phyloP scores from a whole-genome alignment of 2,329 filamentous ascomycete genomes.

The Sporothrix schenckii region DNA sequence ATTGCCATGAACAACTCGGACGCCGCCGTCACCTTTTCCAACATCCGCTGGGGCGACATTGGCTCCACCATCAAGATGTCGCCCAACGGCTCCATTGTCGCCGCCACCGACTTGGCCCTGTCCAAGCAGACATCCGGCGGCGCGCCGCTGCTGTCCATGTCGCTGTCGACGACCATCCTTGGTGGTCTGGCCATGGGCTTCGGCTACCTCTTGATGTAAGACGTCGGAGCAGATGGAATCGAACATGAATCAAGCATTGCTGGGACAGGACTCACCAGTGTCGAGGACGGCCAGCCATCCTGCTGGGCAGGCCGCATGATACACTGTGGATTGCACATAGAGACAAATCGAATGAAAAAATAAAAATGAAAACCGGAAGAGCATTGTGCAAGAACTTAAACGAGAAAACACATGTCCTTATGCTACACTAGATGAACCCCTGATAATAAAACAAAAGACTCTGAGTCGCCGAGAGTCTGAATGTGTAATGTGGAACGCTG shows the following conservation, averaged over 20 bases:
- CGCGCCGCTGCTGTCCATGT: neutral
- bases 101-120: neutral
- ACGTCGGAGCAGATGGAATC: neutral
- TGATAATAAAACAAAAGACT: neutral
- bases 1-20: conserved; percentile 53
- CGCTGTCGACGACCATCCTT: neutral
- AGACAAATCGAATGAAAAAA: neutral
- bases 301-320: conserved; percentile 10
- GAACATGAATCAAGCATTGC: neutral
- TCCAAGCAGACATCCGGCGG: conserved; percentile 4
- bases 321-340: neutral
- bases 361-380: neutral
- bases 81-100: neutral
- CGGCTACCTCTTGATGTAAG: conserved; percentile 14
- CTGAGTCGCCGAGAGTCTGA: too few species aligned
- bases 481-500: too few species aligned
- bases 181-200: neutral
- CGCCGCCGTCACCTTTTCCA: conserved; percentile 57
- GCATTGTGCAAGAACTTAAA: neutral
- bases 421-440: neutral
- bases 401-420: neutral
- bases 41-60: conserved; percentile 65
- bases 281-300: neutral
- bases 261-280: neutral
- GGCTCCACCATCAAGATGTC: conserved; percentile 49